These are phyloP conservation scores for Boletus chippewaensis DNA, from an alignment of 1,284 basidiomycete genomes.

Conservation along the genomic window DNA sequence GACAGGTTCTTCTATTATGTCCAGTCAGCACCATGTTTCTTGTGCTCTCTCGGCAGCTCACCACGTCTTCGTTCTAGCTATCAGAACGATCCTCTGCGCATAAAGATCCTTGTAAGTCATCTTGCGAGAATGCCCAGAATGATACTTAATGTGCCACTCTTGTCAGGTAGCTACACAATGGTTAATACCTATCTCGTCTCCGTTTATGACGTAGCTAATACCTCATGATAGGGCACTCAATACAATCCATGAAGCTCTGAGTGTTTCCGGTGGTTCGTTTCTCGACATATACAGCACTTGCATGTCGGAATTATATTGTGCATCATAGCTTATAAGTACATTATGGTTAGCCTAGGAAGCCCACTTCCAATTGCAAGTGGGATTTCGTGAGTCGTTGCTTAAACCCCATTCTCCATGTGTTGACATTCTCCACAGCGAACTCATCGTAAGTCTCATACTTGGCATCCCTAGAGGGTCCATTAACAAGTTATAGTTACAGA, in stretches of 20 bases:
- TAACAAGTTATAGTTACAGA: neutral
- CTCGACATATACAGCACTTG: neutral
- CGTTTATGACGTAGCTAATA: neutral
- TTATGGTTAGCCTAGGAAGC: constrained; percentile 2
- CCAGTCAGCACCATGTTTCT: neutral
- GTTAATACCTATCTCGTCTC: neutral
- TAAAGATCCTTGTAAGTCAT: constrained; percentile 10
- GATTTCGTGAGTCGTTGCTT: neutral
- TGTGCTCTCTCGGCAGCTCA: neutral
- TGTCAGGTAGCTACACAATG: constrained; percentile 7
- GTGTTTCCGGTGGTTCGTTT: constrained; percentile 5
- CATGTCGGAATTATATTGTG: neutral
- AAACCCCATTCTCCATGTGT: neutral
- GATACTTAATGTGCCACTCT: neutral
- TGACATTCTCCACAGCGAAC: neutral
- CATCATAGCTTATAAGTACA: constrained; percentile 11
- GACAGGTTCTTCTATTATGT: neutral
- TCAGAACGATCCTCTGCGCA: neutral
- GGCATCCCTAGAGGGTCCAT: neutral
- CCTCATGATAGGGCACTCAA: neutral
- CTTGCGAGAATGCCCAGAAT: neutral
- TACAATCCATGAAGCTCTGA: constrained; percentile 2
- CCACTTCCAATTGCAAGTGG: neutral
- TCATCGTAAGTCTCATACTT: neutral
- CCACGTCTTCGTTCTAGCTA: neutral